A percentile compares a stretch with the other conserved stretches of the same genome.
These are phyloP conservation scores for Eucalyptus rudis DNA, from an alignment of 345 rosid species.

Conservation along the genomic window DNA sequence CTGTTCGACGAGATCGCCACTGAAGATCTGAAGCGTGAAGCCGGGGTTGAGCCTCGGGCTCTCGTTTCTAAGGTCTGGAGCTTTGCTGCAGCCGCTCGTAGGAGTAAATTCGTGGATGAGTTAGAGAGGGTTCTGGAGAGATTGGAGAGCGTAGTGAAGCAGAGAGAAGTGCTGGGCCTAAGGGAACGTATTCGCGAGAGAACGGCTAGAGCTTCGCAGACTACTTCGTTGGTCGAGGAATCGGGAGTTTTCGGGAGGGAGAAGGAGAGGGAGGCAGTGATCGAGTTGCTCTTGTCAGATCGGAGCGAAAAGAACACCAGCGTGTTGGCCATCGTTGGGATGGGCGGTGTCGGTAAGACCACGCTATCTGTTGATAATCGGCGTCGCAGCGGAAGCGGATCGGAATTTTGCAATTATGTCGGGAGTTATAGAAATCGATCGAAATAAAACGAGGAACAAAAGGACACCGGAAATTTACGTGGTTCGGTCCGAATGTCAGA, in stretches of 20 bases:
- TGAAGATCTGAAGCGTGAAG: background rate
- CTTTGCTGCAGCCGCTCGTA: background rate
- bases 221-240: background rate
- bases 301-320: background rate
- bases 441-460: too few relatives aligned
- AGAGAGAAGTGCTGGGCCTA: background rate
- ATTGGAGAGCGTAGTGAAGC: background rate
- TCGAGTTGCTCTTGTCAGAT: background rate
- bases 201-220: background rate
- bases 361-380: too few relatives aligned
- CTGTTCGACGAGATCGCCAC: slow-evolving; percentile 7
- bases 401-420: too few relatives aligned
- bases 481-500: too few relatives aligned
- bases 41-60: background rate
- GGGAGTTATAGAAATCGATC: too few relatives aligned
- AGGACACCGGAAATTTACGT: too few relatives aligned
- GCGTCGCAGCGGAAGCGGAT: too few relatives aligned
- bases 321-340: slow-evolving; percentile 4
- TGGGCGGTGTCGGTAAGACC: slow-evolving; percentile 12
- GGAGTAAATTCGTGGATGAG: background rate
- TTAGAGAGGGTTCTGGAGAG: background rate
- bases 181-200: background rate
- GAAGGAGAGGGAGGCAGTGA: background rate
- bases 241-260: slow-evolving; percentile 1
- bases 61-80: background rate